Evolutionary conservation across 2,329 filamentous ascomycete genomes (phyloP).

Genomic region (Ploettnerulaceae sp.): DNA sequence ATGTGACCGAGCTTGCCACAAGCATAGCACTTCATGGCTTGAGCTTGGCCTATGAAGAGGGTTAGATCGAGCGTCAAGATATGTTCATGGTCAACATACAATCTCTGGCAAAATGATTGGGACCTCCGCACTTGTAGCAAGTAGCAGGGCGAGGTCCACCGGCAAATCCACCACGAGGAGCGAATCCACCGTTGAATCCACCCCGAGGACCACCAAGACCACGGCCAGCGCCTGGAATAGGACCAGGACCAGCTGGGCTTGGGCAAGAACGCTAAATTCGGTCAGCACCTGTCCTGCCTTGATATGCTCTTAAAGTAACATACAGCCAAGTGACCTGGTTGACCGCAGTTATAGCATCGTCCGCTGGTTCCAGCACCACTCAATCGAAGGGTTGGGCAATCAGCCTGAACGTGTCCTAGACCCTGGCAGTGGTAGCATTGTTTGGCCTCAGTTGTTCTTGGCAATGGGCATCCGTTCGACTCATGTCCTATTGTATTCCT

Average conservation of each 20-base stretch:
- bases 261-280: constrained; percentile 69
- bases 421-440: constrained; percentile 99
- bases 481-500: constrained; percentile 64
- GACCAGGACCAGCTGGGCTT: constrained; percentile 56
- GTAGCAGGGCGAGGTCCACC: constrained; percentile 64
- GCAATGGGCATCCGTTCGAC: constrained; percentile 94
- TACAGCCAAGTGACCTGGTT: constrained; percentile 87
- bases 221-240: constrained; percentile 48
- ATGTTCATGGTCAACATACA: constrained; percentile 43
- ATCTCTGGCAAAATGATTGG: constrained; percentile 97
- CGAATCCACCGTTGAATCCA: constrained; percentile 58
- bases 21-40: constrained; percentile 77
- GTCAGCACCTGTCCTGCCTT: constrained; percentile 19
- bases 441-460: constrained; percentile 96
- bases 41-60: constrained; percentile 56
- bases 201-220: constrained; percentile 67
- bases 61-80: constrained; percentile 1
- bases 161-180: constrained; percentile 69
- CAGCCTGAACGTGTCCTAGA: constrained; percentile 94
- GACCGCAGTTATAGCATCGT: constrained; percentile 95
- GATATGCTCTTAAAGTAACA: constrained; percentile 34
- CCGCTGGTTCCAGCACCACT: constrained; percentile 77
- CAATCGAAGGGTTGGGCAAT: constrained; percentile 93
- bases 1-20: constrained; percentile 61
- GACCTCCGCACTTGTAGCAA: constrained; percentile 74